These are phyloP conservation scores for Aspergillus phoenicis DNA, from an alignment of 2,329 filamentous ascomycete genomes.

Conservation along the genomic window DNA sequence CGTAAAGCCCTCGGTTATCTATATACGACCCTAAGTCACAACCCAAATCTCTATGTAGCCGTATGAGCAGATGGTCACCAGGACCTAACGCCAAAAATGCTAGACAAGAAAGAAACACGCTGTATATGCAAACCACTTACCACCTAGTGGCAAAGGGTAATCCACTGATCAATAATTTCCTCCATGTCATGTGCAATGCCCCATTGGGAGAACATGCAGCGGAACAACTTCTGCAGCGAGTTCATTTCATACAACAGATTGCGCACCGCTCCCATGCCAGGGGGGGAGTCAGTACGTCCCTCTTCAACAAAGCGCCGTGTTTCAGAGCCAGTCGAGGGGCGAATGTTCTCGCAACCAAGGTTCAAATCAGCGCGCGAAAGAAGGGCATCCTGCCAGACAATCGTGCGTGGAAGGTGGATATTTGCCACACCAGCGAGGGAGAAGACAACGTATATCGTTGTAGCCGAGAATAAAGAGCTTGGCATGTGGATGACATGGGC, in stretches of 20 bases:
- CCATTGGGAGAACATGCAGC: slow-evolving; percentile 50
- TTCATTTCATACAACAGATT: slow-evolving; percentile 53
- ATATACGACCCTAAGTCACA: background rate
- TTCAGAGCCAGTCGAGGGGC: slow-evolving; percentile 34
- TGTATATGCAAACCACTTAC: background rate
- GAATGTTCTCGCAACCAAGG: slow-evolving; percentile 29
- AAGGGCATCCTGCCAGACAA: slow-evolving; percentile 48
- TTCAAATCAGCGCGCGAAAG: slow-evolving; percentile 34
- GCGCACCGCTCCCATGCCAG: slow-evolving; percentile 31
- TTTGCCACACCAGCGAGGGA: slow-evolving; percentile 42
- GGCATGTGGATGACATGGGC: slow-evolving; percentile 52
- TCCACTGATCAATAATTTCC: slow-evolving; percentile 49
- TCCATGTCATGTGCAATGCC: slow-evolving; percentile 52
- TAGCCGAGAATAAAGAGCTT: slow-evolving; percentile 47
- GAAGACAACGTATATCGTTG: slow-evolving; percentile 48
- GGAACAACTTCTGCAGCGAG: slow-evolving; percentile 51
- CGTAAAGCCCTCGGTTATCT: background rate
- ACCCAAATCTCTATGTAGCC: background rate
- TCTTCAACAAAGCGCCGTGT: slow-evolving; percentile 43
- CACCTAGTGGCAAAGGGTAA: slow-evolving; percentile 43
- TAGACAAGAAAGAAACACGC: background rate
- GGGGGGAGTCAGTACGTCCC: slow-evolving; percentile 25
- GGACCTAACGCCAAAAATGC: background rate
- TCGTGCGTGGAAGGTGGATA: slow-evolving; percentile 41
- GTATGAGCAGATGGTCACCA: slow-evolving; percentile 15